These are phyloP conservation scores for Apiospora rasikravindrae DNA, from an alignment of 2,329 filamentous ascomycete species.

Conservation along the genomic window DNA sequence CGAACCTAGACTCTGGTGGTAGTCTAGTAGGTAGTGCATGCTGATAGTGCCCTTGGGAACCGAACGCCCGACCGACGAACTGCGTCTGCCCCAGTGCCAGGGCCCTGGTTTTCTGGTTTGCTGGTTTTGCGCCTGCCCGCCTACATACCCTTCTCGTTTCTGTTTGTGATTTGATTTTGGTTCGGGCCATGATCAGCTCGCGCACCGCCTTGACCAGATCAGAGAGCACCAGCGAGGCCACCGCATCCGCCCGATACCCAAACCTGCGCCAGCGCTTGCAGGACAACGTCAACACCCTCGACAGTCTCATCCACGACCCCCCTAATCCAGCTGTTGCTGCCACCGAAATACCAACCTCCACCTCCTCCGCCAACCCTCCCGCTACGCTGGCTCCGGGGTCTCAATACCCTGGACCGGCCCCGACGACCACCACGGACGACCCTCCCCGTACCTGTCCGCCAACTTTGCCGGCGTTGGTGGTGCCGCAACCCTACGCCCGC, in stretches of 20 bases:
- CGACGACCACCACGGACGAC: conserved; percentile 20
- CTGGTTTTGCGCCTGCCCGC: background rate
- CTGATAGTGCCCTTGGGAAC: no score
- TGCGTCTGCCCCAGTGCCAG: background rate
- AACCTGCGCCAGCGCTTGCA: conserved; percentile 24
- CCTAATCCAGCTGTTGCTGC: background rate
- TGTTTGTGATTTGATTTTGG: background rate
- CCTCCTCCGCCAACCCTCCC: background rate
- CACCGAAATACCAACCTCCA: background rate
- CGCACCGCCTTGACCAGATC: conserved; percentile 25
- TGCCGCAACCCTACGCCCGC: conserved; percentile 21
- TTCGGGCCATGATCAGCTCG: conserved; percentile 21
- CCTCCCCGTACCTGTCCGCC: conserved; percentile 25
- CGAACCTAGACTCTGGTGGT: no score
- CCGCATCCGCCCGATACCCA: conserved; percentile 19
- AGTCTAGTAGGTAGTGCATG: background rate
- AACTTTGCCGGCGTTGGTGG: conserved; percentile 24
- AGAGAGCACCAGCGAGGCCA: conserved; percentile 25
- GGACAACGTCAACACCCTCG: conserved; percentile 25
- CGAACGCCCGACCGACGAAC: background rate
- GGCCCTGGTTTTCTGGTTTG: background rate
- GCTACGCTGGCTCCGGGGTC: conserved; percentile 16
- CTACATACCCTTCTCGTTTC: background rate
- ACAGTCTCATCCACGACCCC: conserved; percentile 23
- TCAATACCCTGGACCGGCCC: conserved; percentile 17